Conservation (phyloP, 2,329 filamentous ascomycete species). For the Coniochaeta prunicola region DNA sequence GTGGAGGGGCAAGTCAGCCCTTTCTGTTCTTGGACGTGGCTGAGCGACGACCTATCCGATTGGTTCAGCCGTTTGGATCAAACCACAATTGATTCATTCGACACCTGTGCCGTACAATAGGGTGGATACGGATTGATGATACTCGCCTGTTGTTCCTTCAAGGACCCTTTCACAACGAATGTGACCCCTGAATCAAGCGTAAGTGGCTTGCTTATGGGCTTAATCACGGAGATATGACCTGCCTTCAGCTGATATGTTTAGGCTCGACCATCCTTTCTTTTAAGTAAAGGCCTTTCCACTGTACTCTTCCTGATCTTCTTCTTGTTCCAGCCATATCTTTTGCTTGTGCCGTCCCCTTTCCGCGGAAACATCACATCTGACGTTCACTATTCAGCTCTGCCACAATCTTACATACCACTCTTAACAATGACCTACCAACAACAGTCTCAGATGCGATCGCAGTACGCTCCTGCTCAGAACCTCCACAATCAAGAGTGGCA, state of each 20-base stretch:
- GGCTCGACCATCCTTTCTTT: neutral
- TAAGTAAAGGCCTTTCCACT: neutral
- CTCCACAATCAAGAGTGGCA: slow-evolving; percentile 26
- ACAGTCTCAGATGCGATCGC: slow-evolving; percentile 7
- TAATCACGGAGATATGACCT: neutral
- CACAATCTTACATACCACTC: neutral
- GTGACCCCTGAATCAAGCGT: neutral
- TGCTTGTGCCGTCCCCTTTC: neutral
- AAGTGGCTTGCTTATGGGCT: neutral
- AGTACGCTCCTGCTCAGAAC: slow-evolving; percentile 6
- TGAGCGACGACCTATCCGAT: neutral
- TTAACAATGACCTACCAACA: slow-evolving; percentile 19
- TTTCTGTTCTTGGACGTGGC: neutral
- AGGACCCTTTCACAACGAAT: neutral
- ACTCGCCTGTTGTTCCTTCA: neutral
- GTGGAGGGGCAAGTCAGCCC: neutral
- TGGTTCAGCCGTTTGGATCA: neutral
- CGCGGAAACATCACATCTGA: neutral
- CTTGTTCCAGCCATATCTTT: too few species aligned
- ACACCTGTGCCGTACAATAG: neutral
- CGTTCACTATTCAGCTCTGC: neutral
- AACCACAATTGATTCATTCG: neutral
- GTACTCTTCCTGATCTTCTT: too few species aligned
- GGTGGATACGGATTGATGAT: neutral
- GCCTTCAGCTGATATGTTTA: neutral